Percentiles rank a stretch among this genome's conserved stretches.
Evolutionary conservation across 805 yeast species (phyloP).

Genomic region (Hanseniaspora valbyensis): DNA sequence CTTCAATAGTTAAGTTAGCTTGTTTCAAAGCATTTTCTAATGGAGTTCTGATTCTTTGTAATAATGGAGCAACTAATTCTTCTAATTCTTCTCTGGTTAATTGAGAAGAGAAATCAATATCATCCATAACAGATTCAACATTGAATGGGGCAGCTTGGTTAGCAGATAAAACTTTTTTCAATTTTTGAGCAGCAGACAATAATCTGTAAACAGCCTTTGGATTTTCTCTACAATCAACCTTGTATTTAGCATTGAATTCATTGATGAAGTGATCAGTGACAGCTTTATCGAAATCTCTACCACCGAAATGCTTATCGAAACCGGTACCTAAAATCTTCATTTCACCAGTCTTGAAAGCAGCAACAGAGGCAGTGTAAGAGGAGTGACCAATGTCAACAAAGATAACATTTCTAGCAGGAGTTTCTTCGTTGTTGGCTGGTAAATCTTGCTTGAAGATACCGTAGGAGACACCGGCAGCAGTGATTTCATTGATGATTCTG

Average conservation of each 20-base stretch:
- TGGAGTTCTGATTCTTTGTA: slow-evolving; percentile 66
- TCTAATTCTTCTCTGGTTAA: slow-evolving; percentile 87
- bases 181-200: slow-evolving; percentile 77
- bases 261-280: slow-evolving; percentile 91
- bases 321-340: slow-evolving; percentile 85
- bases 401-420: slow-evolving; percentile 69
- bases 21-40: slow-evolving; percentile 68
- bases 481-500: slow-evolving; percentile 91
- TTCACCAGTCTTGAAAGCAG: slow-evolving; percentile 92
- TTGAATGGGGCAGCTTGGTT: slow-evolving; percentile 88
- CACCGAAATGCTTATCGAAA: slow-evolving; percentile 93
- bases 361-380: slow-evolving; percentile 79
- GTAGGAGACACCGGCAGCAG: slow-evolving; percentile 98
- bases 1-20: slow-evolving; percentile 62
- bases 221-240: slow-evolving; percentile 82
- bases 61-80: slow-evolving; percentile 72
- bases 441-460: slow-evolving; percentile 96
- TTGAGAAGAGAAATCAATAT: slow-evolving; percentile 84
- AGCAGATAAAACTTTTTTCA: slow-evolving; percentile 94
- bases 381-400: slow-evolving; percentile 97
- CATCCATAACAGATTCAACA: slow-evolving; percentile 94
- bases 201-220: slow-evolving; percentile 94
- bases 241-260: slow-evolving; percentile 82
- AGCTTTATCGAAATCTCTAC: slow-evolving; percentile 90
- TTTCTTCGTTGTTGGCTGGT: slow-evolving; percentile 62